Evolutionary conservation across 495 filamentous ascomycete genomes (phyloP), one percentile per base, ranked within the genome.

Genomic region (Daldinia bambusicola): DNA sequence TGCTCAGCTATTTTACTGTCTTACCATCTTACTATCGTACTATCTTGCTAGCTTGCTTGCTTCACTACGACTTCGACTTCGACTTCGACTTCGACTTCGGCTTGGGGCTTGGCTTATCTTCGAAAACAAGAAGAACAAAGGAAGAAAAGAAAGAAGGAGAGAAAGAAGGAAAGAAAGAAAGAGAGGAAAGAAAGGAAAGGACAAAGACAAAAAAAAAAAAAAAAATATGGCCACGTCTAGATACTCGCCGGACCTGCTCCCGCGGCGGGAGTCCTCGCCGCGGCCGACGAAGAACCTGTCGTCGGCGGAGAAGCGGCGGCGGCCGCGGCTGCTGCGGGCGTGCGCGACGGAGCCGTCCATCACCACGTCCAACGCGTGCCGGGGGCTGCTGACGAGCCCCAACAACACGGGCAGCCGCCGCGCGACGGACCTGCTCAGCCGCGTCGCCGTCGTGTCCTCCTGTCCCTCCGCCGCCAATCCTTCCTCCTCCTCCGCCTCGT

Each of bases 331-430:
- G 32, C 78, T 86, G 57, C 79, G 85, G 50, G 80, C 84, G 14
- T 76, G 79, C 45, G 85, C 83, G 36, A 88, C 85, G 32, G 83
- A 84, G 63, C 84, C 85, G 0, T 84, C 83, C 41, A 84, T 88
- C 65, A 86, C 83, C n/a, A 83, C 82, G 1, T 85, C 84, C 61
- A 85, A 86, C 65, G 81, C 83, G 48, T 84, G 80, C 67, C 79
- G 79, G 61, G 82, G 82, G 36, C 76, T 85, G 40, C 75, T 86
- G 40, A 81, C 83, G 16, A 81, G 71, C 61, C 79, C 80, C 6
- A 79, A 82, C 50, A 79, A 82, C 0, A 26, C 26, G 1, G 26
- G 26, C 1, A 79, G 77, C 61, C 82, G 80, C 57, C 74, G 83
- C 32, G 85, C 85, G 40, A 78, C 85, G 14, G 82, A 85, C n/a